phyloP scores from a whole-genome alignment of 306 rosid species.

The Ormosia semicastrata region DNA sequence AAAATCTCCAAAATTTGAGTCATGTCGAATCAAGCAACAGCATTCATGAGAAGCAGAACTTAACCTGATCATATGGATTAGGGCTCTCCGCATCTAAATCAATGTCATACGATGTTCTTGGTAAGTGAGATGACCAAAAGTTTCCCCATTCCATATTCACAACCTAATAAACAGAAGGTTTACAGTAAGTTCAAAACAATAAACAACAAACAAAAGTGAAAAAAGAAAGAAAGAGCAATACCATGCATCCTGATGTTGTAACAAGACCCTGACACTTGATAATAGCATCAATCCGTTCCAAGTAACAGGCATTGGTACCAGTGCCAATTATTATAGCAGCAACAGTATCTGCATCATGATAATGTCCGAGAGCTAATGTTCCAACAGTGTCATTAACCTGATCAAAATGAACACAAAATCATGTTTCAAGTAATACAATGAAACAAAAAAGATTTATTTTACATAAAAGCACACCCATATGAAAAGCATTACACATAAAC shows the following conservation, averaged over 20 bases:
- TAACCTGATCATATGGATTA: slow-evolving; percentile 79
- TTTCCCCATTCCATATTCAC: slow-evolving; percentile 93
- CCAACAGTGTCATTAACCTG: slow-evolving; percentile 88
- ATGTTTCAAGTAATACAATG: not conserved
- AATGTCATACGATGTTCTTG: slow-evolving; percentile 68
- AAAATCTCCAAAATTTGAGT: slow-evolving; percentile 17
- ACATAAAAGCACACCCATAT: not conserved
- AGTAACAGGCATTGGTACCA: slow-evolving; percentile 86
- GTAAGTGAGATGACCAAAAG: slow-evolving; percentile 83
- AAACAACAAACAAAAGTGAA: not conserved
- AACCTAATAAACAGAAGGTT: slow-evolving; percentile 45
- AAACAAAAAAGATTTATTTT: not conserved
- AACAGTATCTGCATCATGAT: slow-evolving; percentile 73
- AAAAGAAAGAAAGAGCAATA: slow-evolving; percentile 18
- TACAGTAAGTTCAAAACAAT: not conserved
- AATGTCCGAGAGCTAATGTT: slow-evolving; percentile 76
- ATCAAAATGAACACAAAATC: slow-evolving; percentile 3
- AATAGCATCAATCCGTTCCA: slow-evolving; percentile 79
- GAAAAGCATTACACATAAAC: not conserved
- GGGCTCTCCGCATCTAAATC: slow-evolving; percentile 78
- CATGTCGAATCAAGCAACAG: slow-evolving; percentile 10
- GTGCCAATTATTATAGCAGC: slow-evolving; percentile 84
- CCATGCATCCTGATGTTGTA: slow-evolving; percentile 73
- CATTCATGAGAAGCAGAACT: slow-evolving; percentile 7
- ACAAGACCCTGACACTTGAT: slow-evolving; percentile 77